These are phyloP conservation scores for Rhizomucor pusillus DNA, from an alignment of 371 early-diverging fungal species.

Conservation along the genomic window DNA sequence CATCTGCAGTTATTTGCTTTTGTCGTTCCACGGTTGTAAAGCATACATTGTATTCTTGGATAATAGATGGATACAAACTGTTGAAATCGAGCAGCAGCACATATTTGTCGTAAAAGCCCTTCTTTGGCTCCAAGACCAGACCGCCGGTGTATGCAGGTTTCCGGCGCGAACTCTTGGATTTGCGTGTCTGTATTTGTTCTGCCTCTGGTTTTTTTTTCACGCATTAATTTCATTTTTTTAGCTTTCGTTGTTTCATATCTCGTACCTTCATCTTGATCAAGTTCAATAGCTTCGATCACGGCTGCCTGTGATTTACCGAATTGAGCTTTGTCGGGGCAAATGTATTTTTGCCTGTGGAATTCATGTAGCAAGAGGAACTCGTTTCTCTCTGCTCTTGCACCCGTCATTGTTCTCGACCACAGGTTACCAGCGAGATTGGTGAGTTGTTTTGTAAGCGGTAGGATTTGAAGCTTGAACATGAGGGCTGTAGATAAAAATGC, in stretches of 20 bases:
- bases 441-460: conserved; percentile 95
- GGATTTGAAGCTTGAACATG: conserved; percentile 84
- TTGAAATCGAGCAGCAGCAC: conserved; percentile 99
- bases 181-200: conserved; percentile 36
- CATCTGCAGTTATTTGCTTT: conserved; percentile 7
- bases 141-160: conserved; percentile 98
- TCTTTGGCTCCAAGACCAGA: conserved; percentile 97
- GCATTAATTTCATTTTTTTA: background rate
- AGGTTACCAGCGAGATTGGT: conserved; percentile 94
- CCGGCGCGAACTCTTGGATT: conserved; percentile 48
- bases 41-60: conserved; percentile 99
- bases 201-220: conserved; percentile 17
- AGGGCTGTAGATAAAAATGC: conserved; percentile 76
- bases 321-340: conserved; percentile 85
- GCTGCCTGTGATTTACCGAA: conserved; percentile 19
- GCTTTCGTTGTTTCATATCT: background rate
- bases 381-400: conserved; percentile 97
- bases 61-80: conserved; percentile 99
- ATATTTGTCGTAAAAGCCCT: conserved; percentile 96
- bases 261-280: conserved; percentile 47
- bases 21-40: conserved; percentile 94
- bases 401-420: conserved; percentile 87
- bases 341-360: conserved; percentile 87
- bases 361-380: conserved; percentile 98
- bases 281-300: conserved; percentile 41